phyloP scores from a whole-genome alignment of 306 rosid species.

The Trichosanthes cucumerina region DNA sequence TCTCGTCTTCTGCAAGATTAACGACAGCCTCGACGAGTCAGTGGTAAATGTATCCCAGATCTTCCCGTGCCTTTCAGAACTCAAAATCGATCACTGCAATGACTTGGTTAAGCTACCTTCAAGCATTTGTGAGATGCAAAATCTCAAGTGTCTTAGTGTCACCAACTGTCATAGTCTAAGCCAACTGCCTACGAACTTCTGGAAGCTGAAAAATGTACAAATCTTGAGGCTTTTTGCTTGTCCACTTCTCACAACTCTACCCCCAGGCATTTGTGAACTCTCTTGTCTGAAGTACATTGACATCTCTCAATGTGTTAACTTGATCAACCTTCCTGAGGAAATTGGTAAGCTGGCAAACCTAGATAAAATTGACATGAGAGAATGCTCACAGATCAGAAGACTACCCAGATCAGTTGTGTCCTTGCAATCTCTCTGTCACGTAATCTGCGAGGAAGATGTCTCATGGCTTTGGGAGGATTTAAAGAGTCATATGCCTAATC shows the following conservation, averaged over 20 bases:
- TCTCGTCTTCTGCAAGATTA: constrained; percentile 50
- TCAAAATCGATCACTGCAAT: constrained; percentile 74
- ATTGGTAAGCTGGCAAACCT: constrained; percentile 39
- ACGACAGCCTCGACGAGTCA: constrained; percentile 31
- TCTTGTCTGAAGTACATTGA: constrained; percentile 45
- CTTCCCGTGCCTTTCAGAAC: constrained; percentile 55
- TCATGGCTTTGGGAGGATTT: constrained; percentile 52
- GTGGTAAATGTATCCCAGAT: constrained; percentile 20
- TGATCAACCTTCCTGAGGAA: constrained; percentile 43
- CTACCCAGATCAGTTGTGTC: constrained; percentile 44
- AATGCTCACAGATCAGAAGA: constrained; percentile 43
- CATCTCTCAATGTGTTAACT: constrained; percentile 61
- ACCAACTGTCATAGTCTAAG: constrained; percentile 65
- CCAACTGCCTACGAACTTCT: constrained; percentile 48
- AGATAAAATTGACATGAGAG: constrained; percentile 92
- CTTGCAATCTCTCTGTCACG: constrained; percentile 36
- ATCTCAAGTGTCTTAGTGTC: constrained; percentile 49
- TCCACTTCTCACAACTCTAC: constrained; percentile 45
- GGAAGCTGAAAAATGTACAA: constrained; percentile 29
- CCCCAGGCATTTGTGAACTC: constrained; percentile 41
- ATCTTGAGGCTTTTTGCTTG: constrained; percentile 72
- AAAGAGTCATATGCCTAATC: constrained; percentile 35
- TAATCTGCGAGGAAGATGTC: constrained; percentile 80
- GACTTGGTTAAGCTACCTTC: constrained; percentile 48
- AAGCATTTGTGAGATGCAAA: constrained; percentile 43